Conservation (phyloP, 2,329 filamentous ascomycete genomes). For the Malbranchea cinnamomea region DNA sequence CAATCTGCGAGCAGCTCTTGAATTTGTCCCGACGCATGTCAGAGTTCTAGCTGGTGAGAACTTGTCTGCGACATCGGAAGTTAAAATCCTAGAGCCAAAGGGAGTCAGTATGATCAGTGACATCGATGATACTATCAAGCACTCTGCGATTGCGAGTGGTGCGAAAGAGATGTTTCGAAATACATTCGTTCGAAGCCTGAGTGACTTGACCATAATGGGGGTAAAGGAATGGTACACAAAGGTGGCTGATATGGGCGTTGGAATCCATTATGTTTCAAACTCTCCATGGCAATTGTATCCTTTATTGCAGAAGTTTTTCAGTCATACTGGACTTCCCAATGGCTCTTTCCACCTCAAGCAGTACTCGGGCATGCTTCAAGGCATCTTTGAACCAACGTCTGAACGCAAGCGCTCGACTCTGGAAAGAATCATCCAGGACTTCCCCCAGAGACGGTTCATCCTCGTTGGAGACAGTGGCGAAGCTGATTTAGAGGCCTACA, state of each 20-base stretch:
- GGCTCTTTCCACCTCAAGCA: conserved; percentile 94
- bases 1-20: conserved; percentile 58
- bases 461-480: conserved; percentile 93
- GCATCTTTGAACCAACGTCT: conserved; percentile 93
- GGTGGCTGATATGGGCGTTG: conserved; percentile 65
- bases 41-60: conserved; percentile 74
- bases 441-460: conserved; percentile 77
- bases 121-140: conserved; percentile 94
- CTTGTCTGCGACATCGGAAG: conserved; percentile 63
- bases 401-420: conserved; percentile 85
- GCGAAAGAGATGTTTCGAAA: conserved; percentile 93
- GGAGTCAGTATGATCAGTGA: conserved; percentile 93
- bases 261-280: conserved; percentile 96
- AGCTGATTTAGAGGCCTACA: conserved; percentile 93
- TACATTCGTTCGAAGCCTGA: conserved; percentile 77
- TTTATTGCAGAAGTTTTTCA: conserved; percentile 72
- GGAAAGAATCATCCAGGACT: conserved; percentile 73
- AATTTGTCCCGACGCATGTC: conserved; percentile 83
- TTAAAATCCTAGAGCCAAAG: conserved; percentile 59
- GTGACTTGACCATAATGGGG: conserved; percentile 68
- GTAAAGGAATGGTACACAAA: conserved; percentile 79
- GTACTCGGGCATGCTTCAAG: conserved; percentile 92
- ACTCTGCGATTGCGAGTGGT: conserved; percentile 76
- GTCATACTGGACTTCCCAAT: conserved; percentile 60
- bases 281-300: conserved; percentile 97